Evolutionary conservation across 176 grass and related monocot species (phyloP), one percentile per base, ranked within the genome.

Genomic region (Carex kokanica): DNA sequence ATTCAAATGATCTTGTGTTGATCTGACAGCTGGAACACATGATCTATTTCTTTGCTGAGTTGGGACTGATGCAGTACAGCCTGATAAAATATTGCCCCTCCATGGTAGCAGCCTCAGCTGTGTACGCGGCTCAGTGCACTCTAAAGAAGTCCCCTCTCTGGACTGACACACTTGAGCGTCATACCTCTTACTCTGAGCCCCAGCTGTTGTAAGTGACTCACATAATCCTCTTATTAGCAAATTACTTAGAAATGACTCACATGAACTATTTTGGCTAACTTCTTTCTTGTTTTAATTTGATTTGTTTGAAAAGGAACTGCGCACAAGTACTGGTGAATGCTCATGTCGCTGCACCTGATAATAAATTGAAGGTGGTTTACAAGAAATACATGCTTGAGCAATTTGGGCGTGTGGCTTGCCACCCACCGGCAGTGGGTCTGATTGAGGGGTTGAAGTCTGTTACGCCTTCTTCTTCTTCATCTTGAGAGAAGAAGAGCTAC

Each of bases 31-130:
- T 98, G 92, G 93, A 96, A 53, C 87, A 93, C 21, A 91, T 92
- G 88, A 82, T 93, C n/a, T 99, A 90, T 78, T 98, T 98, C 88
- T 98, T 95, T 10, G 88, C 96, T 14, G 96, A 98, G 41, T 70
- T 98, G 75, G 85, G 85, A 2, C 52, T 98, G 53, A 88, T 98
- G 89, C 96, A 98, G 20, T 98, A 98, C 24, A 74, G 74, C 3
- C 34, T 94, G 63, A 87, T 91, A 29, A 88, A 20, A 8, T 90
- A 66, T 64, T 85, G 84, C 45, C 90, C 93, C 2, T 98, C 96
- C 0, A 87, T 93, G 88, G 36, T 98, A 38, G 93, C 96, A 55
- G 96, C 96, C 14, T 89, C 93, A 38, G 91, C 89, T 38, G 91
- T 98, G n/a, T 98, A 90, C 32, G 86, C 96, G 3, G 96, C 96